Conservation (phyloP, 2,329 filamentous ascomycete genomes). For the Byssochlamys sp. region DNA sequence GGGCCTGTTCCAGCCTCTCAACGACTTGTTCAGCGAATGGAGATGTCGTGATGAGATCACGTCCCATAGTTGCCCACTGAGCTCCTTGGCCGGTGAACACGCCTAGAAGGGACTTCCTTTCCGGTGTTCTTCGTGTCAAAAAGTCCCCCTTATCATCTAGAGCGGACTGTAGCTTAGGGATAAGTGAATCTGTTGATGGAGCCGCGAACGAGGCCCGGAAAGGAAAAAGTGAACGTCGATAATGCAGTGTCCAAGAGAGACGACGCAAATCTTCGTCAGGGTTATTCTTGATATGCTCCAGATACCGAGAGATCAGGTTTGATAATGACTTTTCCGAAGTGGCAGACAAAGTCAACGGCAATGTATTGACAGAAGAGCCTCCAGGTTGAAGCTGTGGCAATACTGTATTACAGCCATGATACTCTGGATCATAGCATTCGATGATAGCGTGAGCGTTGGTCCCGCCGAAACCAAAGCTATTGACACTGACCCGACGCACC, state of each 20-base stretch:
- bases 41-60: not conserved
- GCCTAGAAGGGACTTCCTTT: constrained; percentile 5
- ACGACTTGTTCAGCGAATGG: not conserved
- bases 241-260: not conserved
- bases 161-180: not conserved
- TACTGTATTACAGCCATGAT: too few species aligned
- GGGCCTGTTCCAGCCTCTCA: not conserved
- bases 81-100: constrained; percentile 25
- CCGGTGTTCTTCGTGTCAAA: constrained; percentile 2
- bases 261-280: not conserved
- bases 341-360: constrained; percentile 1
- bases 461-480: constrained; percentile 39
- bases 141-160: too few species aligned
- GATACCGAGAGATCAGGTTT: too few species aligned
- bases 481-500: constrained; percentile 32
- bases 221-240: not conserved
- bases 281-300: not conserved
- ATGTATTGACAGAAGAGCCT: too few species aligned
- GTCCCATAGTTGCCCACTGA: constrained; percentile 22
- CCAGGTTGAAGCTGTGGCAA: too few species aligned
- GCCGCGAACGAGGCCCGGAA: not conserved
- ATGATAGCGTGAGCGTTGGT: constrained; percentile 36
- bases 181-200: not conserved
- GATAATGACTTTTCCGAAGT: not conserved
- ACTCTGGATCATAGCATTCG: constrained; percentile 16